Base-by-base conservation (phyloP, 2,329 filamentous ascomycete species). In the Exophiala xenobiotica region DNA sequence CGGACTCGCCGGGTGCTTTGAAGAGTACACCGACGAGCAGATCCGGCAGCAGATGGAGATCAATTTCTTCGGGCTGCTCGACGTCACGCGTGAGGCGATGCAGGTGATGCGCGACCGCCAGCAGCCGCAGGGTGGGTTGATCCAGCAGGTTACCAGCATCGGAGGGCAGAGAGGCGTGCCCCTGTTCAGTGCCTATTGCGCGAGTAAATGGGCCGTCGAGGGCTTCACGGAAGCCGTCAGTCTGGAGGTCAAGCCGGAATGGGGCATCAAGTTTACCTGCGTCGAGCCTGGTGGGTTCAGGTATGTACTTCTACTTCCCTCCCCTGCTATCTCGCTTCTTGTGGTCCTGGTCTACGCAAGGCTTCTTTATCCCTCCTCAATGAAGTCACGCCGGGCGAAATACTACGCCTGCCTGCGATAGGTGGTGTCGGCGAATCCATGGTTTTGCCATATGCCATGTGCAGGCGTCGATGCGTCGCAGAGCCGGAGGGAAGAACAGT, bases 11-110 rank as follows among this genome's bases (percentile, higher is more conserved):
- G 78, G 76, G 9, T 72, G 76, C 42, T 74, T 82, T 41, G 81
- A 85, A 59, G 74, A 76, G 5, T 63, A 78, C 2, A 67, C 68
- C 1, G 70, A 80, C 1, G 62, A 70, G 2, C 71, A 80, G 23
- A 74, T 79, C 35, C 70, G 74, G 1, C 71, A 64, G 2, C 76
- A 83, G 59, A 75, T 84, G 65, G 78, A 85, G 43, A 74, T 79
- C 53, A 84, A 85, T 60, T 78, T 83, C 61, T 81, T 79, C 49
- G 81, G 81, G 2, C 65, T 81, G 1, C 63, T 83, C 3, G 71
- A 78, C 38, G 75, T 82, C 1, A 82, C 79, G 4, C 40, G 55
- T 26, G 55, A 57, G 29, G 63, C 63, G 3, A 39, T 67, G 22
- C 51, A 53, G 40, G 49, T 61, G 2, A 63, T 67, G 53, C 51